A percentile compares a stretch with the other conserved stretches of the same genome.
These are phyloP conservation scores for Lyophyllum semitale DNA, from an alignment of 768 basidiomycete genomes.

Conservation along the genomic window DNA sequence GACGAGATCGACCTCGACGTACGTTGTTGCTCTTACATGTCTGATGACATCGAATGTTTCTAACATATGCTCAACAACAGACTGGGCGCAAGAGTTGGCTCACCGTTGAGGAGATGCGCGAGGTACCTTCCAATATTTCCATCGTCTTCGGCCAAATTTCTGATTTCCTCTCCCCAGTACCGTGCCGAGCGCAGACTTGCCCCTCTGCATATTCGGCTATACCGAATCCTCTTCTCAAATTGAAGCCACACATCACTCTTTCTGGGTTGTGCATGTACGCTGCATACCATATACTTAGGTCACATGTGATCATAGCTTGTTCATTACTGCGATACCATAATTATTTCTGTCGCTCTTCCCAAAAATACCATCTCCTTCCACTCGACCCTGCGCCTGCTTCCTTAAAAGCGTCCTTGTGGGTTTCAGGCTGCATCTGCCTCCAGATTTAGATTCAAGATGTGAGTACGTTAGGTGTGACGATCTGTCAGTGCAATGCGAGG, in stretches of 20 bases:
- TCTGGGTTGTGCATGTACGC: slow-evolving; percentile 1
- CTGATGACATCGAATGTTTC: not conserved
- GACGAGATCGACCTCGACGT: slow-evolving; percentile 44
- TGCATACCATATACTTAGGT: not conserved
- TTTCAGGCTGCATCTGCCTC: no score
- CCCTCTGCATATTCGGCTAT: slow-evolving; percentile 36
- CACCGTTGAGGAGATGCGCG: slow-evolving; percentile 45
- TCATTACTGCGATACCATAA: not conserved
- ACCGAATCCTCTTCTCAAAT: slow-evolving; percentile 42
- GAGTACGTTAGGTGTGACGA: no score
- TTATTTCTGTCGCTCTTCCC: not conserved
- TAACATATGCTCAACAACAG: slow-evolving; percentile 13
- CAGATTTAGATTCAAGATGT: no score
- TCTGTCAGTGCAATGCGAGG: no score
- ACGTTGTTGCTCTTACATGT: slow-evolving; percentile 9
- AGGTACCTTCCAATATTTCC: slow-evolving; percentile 21
- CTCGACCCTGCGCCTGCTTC: not conserved
- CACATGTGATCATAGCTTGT: not conserved
- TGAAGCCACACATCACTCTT: slow-evolving; percentile 14
- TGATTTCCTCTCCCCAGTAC: slow-evolving; percentile 24
- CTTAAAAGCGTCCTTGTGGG: no score
- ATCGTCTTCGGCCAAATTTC: not conserved
- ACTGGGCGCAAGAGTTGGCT: slow-evolving; percentile 49
- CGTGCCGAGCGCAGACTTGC: slow-evolving; percentile 40
- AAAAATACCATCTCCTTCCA: not conserved